Percentiles rank a stretch among this genome's conserved stretches.
phyloP scores from a whole-genome alignment of 2,329 filamentous ascomycete species.

The Periglandula ipomoeae region DNA sequence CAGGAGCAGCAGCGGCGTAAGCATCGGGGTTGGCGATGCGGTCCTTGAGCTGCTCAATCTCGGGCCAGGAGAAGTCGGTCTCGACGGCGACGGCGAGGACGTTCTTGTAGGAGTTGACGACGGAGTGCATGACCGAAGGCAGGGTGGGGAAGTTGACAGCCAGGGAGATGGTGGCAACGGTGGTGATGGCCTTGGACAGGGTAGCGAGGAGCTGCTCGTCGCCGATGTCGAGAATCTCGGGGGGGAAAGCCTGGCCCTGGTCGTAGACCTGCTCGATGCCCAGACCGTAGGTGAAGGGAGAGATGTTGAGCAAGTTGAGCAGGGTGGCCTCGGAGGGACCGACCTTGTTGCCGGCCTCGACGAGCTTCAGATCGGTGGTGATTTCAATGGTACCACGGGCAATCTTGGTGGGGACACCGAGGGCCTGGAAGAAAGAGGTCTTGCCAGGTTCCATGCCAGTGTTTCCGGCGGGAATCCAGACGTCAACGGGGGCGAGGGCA shows the following conservation, averaged over 20 bases:
- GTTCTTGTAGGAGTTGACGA: slow-evolving; percentile 99
- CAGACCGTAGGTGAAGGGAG: slow-evolving; percentile 99
- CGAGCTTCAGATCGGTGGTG: slow-evolving; percentile 93
- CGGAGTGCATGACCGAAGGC: slow-evolving; percentile 89
- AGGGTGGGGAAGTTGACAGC: slow-evolving; percentile 92
- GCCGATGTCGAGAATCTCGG: slow-evolving; percentile 81
- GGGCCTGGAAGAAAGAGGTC: slow-evolving; percentile 99
- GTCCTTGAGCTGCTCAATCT: slow-evolving; percentile 97
- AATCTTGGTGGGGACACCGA: slow-evolving; percentile 99
- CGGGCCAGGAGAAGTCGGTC: slow-evolving; percentile 89
- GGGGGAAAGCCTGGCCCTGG: slow-evolving; percentile 83
- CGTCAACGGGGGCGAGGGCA: slow-evolving; percentile 87
- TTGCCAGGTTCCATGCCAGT: slow-evolving; percentile 99
- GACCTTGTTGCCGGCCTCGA: slow-evolving; percentile 88
- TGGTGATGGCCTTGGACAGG: slow-evolving; percentile 71
- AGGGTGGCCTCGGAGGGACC: slow-evolving; percentile 97
- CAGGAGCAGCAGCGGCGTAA: slow-evolving; percentile 77
- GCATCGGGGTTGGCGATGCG: slow-evolving; percentile 98
- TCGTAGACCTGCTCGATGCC: slow-evolving; percentile 95
- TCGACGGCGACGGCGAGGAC: slow-evolving; percentile 77
- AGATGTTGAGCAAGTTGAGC: slow-evolving; percentile 99
- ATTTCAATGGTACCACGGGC: slow-evolving; percentile 99
- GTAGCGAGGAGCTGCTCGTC: slow-evolving; percentile 87
- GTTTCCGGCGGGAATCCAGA: slow-evolving; percentile 95
- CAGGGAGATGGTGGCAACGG: slow-evolving; percentile 85